A percentile compares a stretch with the other conserved stretches of the same genome.
Conservation (phyloP, 129 eudicot genomes). For the Logfia minima region DNA sequence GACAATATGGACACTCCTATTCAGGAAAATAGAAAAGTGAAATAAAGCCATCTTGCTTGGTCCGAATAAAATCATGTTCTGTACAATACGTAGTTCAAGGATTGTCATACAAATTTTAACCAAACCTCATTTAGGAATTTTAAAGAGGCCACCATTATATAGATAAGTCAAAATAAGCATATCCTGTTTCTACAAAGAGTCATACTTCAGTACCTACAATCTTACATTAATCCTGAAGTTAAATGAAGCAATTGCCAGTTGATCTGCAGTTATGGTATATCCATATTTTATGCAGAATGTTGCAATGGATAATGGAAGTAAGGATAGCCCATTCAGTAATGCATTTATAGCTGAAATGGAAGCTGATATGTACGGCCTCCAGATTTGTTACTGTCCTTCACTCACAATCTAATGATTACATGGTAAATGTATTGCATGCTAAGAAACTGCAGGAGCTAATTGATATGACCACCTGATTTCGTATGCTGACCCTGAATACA, state of each 20-base stretch:
- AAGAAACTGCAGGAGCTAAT: background rate
- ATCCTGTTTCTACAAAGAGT: background rate
- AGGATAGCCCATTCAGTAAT: slow-evolving; percentile 53
- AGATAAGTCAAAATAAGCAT: background rate
- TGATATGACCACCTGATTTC: background rate
- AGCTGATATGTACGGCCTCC: slow-evolving; percentile 76
- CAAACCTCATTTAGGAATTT: slow-evolving; percentile 1
- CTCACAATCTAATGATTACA: background rate
- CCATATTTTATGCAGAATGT: slow-evolving; percentile 48
- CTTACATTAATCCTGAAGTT: slow-evolving; percentile 17
- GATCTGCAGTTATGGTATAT: slow-evolving; percentile 20
- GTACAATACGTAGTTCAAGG: background rate
- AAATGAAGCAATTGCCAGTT: slow-evolving; percentile 16
- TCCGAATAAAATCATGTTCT: background rate
- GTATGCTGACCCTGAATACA: background rate
- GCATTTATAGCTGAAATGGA: slow-evolving; percentile 88
- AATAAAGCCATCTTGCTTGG: slow-evolving; percentile 18
- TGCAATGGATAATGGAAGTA: slow-evolving; percentile 36
- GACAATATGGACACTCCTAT: slow-evolving; percentile 9
- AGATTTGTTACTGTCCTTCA: slow-evolving; percentile 40
- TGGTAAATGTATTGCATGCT: background rate
- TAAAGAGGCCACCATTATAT: slow-evolving; percentile 7
- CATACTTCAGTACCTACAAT: slow-evolving; percentile 1
- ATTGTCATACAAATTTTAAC: slow-evolving; percentile 2
- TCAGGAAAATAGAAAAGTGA: slow-evolving; percentile 11